Evolutionary conservation across 495 filamentous ascomycete species (phyloP).

Genomic region (Talaromyces thailandensis): DNA sequence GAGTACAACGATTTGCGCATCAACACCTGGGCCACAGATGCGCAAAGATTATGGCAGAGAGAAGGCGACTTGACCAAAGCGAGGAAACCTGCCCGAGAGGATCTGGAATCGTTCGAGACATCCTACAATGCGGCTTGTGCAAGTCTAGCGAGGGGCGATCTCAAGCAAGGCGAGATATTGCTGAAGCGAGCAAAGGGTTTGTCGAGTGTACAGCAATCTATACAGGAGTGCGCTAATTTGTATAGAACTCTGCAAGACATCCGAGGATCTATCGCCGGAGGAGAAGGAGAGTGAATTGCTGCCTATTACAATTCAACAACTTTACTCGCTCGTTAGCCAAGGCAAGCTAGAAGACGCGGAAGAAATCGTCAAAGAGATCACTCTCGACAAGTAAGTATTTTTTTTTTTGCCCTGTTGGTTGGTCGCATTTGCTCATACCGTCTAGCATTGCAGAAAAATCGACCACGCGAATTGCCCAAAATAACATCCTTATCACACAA

Average conservation of each 20-base stretch:
- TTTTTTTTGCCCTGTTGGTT: no score
- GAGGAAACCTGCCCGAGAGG: constrained; percentile 57
- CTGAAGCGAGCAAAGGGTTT: constrained; percentile 70
- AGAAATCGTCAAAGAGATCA: constrained; percentile 53
- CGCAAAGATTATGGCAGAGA: constrained; percentile 81
- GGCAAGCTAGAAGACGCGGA: constrained; percentile 69
- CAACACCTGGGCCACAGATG: constrained; percentile 70
- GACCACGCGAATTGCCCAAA: constrained; percentile 66
- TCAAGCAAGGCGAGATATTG: constrained; percentile 64
- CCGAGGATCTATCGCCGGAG: constrained; percentile 73
- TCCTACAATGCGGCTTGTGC: constrained; percentile 88
- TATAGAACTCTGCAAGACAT: constrained; percentile 68
- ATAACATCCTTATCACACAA: constrained; percentile 61
- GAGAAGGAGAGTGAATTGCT: constrained; percentile 77
- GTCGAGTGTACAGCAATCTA: constrained; percentile 2
- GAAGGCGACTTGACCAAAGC: constrained; percentile 40
- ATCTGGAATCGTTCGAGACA: constrained; percentile 86
- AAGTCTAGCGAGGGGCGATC: constrained; percentile 71
- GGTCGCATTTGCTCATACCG: constrained; percentile 11
- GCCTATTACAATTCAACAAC: constrained; percentile 79
- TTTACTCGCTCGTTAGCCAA: constrained; percentile 65
- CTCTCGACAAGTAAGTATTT: constrained; percentile 54
- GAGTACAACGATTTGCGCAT: constrained; percentile 84
- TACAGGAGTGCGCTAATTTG: constrained; percentile 6
- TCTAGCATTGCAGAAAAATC: constrained; percentile 68